Evolutionary conservation across 495 filamentous ascomycete species (phyloP).

Genomic region (Margaritispora aquatica): DNA sequence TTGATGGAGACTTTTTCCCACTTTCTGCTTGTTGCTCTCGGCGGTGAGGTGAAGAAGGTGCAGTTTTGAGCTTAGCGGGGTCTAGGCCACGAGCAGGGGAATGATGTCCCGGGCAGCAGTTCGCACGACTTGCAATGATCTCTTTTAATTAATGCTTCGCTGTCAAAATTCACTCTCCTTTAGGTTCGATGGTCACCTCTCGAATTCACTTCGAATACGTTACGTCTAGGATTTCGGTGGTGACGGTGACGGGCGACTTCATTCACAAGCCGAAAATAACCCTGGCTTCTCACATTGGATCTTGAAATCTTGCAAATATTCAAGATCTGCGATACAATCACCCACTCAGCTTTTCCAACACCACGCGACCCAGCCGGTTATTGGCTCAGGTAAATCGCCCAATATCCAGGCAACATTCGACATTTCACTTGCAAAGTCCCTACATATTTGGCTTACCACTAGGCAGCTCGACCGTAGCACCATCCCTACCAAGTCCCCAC

Average conservation of each 20-base stretch:
- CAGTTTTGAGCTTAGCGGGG: not conserved
- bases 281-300: not conserved
- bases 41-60: not conserved
- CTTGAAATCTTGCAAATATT: not conserved
- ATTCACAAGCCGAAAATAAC: not conserved
- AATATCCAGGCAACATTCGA: conserved; percentile 4
- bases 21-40: not conserved
- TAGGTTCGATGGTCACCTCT: not conserved
- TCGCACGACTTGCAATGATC: not conserved
- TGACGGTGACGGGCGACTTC: not conserved
- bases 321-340: conserved; percentile 5
- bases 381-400: conserved; percentile 7
- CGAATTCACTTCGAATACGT: not conserved
- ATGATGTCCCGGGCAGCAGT: not conserved
- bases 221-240: not conserved
- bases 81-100: not conserved
- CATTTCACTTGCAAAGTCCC: no score
- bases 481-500: not conserved
- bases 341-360: conserved; percentile 3
- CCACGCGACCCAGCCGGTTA: conserved; percentile 13
- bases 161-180: not conserved
- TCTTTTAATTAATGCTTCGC: not conserved
- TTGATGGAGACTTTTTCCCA: not conserved
- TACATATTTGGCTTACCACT: no score
- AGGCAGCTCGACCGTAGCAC: not conserved